Evolutionary conservation across 2,329 filamentous ascomycete species (phyloP).

Genomic region (Metarhizium brunneum): DNA sequence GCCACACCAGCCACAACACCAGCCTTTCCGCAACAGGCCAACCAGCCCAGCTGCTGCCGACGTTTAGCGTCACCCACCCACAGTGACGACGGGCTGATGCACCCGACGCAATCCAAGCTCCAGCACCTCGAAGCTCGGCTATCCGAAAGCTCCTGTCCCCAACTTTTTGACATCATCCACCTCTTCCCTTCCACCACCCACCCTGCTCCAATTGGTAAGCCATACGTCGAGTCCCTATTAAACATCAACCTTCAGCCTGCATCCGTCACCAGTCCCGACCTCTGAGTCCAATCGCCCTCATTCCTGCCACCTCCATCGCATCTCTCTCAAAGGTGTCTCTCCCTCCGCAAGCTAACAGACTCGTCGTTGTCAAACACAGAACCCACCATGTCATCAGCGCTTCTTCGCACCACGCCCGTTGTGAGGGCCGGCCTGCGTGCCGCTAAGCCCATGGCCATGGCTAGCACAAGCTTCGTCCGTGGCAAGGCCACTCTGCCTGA

Average conservation of each 20-base stretch:
- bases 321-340: not conserved
- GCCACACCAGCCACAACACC: not conserved
- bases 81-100: constrained; percentile 9
- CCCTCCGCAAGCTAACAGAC: not conserved
- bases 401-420: constrained; percentile 62
- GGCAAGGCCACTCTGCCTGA: constrained; percentile 92
- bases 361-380: not conserved
- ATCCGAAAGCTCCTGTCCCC: constrained; percentile 3
- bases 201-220: constrained; percentile 2
- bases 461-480: constrained; percentile 68
- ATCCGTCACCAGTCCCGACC: not conserved
- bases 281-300: not conserved
- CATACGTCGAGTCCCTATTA: not conserved
- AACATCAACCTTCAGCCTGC: not conserved
- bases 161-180: constrained; percentile 5
- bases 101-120: not conserved
- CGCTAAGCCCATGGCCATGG: constrained; percentile 52
- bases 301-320: not conserved
- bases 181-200: constrained; percentile 5
- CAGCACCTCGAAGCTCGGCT: constrained; percentile 3
- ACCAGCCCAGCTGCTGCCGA: too few relatives aligned
- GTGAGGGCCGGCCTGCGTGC: constrained; percentile 63
- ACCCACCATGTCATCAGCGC: constrained; percentile 59
- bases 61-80: not conserved
- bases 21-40: not conserved